phyloP scores from a whole-genome alignment of 352 stramenopile genomes.

The Pythium monospermum region DNA sequence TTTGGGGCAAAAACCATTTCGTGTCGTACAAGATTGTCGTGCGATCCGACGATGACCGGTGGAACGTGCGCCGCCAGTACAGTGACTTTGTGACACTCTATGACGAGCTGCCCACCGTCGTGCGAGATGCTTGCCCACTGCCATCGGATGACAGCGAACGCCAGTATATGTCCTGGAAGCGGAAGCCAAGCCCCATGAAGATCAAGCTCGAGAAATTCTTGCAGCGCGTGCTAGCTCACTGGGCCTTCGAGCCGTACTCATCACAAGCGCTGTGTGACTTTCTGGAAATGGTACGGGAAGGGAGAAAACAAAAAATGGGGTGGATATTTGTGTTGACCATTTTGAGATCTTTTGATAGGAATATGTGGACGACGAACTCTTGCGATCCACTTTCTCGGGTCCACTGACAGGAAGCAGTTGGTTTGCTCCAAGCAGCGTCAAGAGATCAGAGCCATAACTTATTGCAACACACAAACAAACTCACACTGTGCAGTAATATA shows the following conservation, averaged over 20 bases:
- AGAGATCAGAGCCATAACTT: neutral
- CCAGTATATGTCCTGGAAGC: constrained; percentile 57
- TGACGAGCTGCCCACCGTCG: constrained; percentile 49
- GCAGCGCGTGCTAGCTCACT: constrained; percentile 43
- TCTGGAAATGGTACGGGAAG: constrained; percentile 63
- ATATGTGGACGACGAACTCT: constrained; percentile 46
- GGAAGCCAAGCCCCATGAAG: constrained; percentile 54
- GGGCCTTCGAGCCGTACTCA: constrained; percentile 41
- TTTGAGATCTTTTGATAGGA: constrained; percentile 43
- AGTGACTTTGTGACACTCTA: constrained; percentile 58
- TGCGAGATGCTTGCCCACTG: constrained; percentile 37
- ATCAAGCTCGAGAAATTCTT: constrained; percentile 60
- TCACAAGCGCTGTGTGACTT: constrained; percentile 69
- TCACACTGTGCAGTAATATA: too few relatives aligned
- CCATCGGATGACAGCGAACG: constrained; percentile 39
- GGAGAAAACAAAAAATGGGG: too few relatives aligned
- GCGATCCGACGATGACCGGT: constrained; percentile 61
- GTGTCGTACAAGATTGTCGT: constrained; percentile 75
- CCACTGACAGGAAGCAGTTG: constrained; percentile 4
- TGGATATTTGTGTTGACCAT: too few relatives aligned
- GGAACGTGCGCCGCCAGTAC: constrained; percentile 60
- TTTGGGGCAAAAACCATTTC: constrained; percentile 70
- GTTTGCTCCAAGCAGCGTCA: neutral
- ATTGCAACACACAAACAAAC: neutral
- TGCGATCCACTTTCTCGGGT: constrained; percentile 42